Percentiles rank a stretch among this genome's conserved stretches.
These are phyloP conservation scores for Saccharomycopsis selenospora DNA, from an alignment of 805 yeast genomes.

Conservation along the genomic window DNA sequence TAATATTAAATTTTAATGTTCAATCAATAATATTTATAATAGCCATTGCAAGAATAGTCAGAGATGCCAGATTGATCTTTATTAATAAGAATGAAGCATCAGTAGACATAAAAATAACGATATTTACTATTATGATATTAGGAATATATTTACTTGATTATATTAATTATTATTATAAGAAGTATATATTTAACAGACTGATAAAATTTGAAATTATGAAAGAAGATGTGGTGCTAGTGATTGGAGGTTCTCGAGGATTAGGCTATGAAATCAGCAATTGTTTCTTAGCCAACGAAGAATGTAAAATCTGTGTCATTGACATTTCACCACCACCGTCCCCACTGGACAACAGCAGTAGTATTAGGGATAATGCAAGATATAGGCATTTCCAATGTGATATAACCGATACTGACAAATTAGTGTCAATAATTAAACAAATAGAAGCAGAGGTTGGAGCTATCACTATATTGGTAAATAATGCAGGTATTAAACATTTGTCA, in stretches of 20 bases:
- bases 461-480: conserved; percentile 33
- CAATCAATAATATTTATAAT: too few relatives aligned
- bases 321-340: neutral
- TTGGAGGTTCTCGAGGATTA: conserved; percentile 41
- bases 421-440: conserved; percentile 22
- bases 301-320: conserved; percentile 28
- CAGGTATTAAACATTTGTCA: conserved; percentile 34
- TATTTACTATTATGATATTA: too few relatives aligned
- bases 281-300: conserved; percentile 23
- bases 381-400: conserved; percentile 30
- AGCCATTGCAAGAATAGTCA: too few relatives aligned
- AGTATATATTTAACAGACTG: neutral
- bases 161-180: conserved; percentile 1
- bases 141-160: neutral
- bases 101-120: too few relatives aligned
- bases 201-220: neutral
- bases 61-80: too few relatives aligned
- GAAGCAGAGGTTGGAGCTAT: conserved; percentile 14
- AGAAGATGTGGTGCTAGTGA: conserved; percentile 25
- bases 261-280: conserved; percentile 31
- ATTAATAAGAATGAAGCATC: too few relatives aligned
- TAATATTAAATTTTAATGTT: too few relatives aligned
- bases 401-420: conserved; percentile 23
- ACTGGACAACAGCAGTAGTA: neutral
- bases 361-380: conserved; percentile 12